Base-by-base conservation (phyloP, 768 basidiomycete genomes). In the Amanita muscaria region DNA sequence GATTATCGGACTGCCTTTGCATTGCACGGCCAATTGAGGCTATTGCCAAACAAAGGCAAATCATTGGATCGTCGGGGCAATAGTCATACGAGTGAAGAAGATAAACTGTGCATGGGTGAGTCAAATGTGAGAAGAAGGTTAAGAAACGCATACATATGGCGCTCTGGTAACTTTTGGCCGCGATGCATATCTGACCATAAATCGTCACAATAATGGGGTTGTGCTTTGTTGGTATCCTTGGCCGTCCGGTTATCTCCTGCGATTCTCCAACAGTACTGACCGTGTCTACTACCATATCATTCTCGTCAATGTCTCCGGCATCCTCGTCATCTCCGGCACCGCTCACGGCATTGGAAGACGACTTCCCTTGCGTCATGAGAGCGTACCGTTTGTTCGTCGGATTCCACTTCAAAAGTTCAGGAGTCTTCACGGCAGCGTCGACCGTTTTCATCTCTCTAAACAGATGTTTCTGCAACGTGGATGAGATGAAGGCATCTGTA, bases 1-100 rank as follows among this genome's bases (percentile, higher is more conserved):
- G 67, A 58, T 99, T 98, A 63, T 97, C 94, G 11, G 84, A 81
- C 59, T 97, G 93, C 15, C 93, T 75, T 51, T 93, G 88, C 83
- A 90, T 89, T 0, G 91, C 85, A 29, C 94, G 74, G 9, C 91
- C 90, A 36, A 96, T 67, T 16, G 88, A 96, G 0, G 88, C 80
- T 36, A 92, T 79, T 1, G 83, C 88, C 7, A 97, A 70, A 34
- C 74, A 78, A 4, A 98, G 67, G 56, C 86, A 92, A 18, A 96
- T 71, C 64, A 93, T 68, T 0, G 93, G 89, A 60, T 97, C 88
- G 11, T 88, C 69, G 0, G 78, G 83, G 48, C 79, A 81, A 54
- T 88, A 76, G 51, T 92, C 89, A 60, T 88, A 88, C 0, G 90
- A 90, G 53, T 90, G 84, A 36, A 97, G 63, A 25, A 93, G 66